Evolutionary conservation across 2,329 filamentous ascomycete species (phyloP).

Genomic region (Sordariomycetes sp.): DNA sequence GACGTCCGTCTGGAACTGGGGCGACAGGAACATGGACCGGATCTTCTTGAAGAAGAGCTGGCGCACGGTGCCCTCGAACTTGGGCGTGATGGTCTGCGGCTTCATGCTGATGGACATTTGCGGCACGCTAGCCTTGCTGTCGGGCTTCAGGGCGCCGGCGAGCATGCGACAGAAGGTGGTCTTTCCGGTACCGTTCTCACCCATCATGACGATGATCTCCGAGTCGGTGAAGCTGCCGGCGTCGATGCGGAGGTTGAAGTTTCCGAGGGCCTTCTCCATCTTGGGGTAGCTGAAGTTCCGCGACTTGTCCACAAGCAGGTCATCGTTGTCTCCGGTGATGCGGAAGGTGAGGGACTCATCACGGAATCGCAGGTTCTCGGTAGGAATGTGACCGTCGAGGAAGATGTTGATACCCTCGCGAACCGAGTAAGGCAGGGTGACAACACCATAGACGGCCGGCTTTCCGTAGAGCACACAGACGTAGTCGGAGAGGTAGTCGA

Average conservation of each 20-base stretch:
- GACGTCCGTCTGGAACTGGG: slow-evolving; percentile 98
- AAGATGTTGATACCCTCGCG: slow-evolving; percentile 99
- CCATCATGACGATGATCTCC: slow-evolving; percentile 99
- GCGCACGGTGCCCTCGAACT: slow-evolving; percentile 92
- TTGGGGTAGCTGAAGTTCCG: slow-evolving; percentile 77
- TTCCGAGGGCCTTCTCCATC: slow-evolving; percentile 88
- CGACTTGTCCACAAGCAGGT: slow-evolving; percentile 72
- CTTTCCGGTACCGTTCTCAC: slow-evolving; percentile 98
- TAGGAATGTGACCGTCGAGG: slow-evolving; percentile 94
- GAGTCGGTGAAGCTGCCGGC: slow-evolving; percentile 87
- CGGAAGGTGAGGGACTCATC: slow-evolving; percentile 95
- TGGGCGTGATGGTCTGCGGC: slow-evolving; percentile 97
- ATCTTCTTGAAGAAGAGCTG: slow-evolving; percentile 99
- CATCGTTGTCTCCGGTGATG: slow-evolving; percentile 78
- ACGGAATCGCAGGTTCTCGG: slow-evolving; percentile 95
- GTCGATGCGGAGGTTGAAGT: slow-evolving; percentile 75
- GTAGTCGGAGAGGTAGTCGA: slow-evolving; percentile 98
- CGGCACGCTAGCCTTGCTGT: slow-evolving; percentile 64
- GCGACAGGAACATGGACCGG: slow-evolving; percentile 88
- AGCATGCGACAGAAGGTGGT: slow-evolving; percentile 97
- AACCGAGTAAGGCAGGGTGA: slow-evolving; percentile 88
- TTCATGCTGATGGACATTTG: slow-evolving; percentile 99
- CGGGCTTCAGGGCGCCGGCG: slow-evolving; percentile 85
- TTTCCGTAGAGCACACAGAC: slow-evolving; percentile 94
- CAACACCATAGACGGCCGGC: slow-evolving; percentile 93